Base-by-base conservation (phyloP, 2,329 filamentous ascomycete genomes). In the Exophiala sp. region DNA sequence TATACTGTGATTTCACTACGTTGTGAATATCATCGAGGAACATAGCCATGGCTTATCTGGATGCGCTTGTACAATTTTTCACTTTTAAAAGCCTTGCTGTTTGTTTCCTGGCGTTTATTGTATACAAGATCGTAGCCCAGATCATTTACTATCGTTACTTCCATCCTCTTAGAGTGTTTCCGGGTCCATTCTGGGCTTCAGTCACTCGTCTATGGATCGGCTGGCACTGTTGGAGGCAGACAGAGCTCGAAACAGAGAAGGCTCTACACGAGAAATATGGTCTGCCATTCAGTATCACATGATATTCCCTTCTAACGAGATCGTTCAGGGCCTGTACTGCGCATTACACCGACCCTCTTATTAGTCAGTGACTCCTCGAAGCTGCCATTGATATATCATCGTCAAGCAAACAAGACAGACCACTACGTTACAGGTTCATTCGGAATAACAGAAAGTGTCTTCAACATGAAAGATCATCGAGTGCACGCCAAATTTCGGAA, bases 391-490 rank as follows among this genome's bases (percentile, higher is more conserved):
- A 76, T 85, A 21, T 85, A 84, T 67, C 71, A 74, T 48, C 75
- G 79, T 18, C 71, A 78, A 57, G 79, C 76, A 4, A 72, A 81
- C 66, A 85, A 84, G 63, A 78, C 78, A 1, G 73, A 79, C 45
- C 77, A 82, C 65, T 84, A 84, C 63, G 79, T 83, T 54, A 78
- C 79, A 0, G 80, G 80, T 16, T 78, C 73, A 20, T 82, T 83
- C 59, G 80, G 80, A 12, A 74, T 78, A 51, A 75, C 71, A 3
- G 80, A 83, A 55, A 75, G 72, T 1, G 61, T 83, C 5, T 82
- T 85, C 66, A 82, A 83, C 53, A 82, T 82, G 74, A 77, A 78
- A 55, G 74, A 79, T 42, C 71, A 77, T 42, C 71, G 71, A 49
- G 68, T 69, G 3, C 82, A 84, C 63, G 72, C 79, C 2, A 68